Conservation (phyloP, 768 basidiomycete species). For the Mycena chlorophos region DNA sequence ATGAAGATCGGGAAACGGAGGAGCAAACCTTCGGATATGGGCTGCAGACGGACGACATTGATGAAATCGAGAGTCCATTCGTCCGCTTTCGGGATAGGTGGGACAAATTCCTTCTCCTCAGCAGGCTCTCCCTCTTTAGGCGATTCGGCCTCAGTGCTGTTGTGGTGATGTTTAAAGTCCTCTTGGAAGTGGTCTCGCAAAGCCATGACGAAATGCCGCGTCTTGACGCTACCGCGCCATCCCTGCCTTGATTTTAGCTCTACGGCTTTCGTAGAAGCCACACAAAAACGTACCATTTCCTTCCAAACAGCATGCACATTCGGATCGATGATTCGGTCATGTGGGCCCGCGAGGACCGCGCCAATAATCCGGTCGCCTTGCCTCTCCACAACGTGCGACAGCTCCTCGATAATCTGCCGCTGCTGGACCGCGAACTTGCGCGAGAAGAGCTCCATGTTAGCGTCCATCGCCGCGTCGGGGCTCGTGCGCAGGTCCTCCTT, state of each 20-base stretch:
- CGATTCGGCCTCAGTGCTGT: not conserved
- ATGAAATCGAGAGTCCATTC: conserved; percentile 39
- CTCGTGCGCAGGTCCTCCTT: conserved; percentile 28
- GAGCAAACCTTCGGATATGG: not conserved
- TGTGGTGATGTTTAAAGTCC: conserved; percentile 7
- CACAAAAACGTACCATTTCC: conserved; percentile 8
- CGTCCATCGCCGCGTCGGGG: conserved; percentile 24
- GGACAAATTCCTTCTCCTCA: not conserved
- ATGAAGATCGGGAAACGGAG: conserved; percentile 13
- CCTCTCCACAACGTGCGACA: conserved; percentile 25
- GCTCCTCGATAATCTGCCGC: conserved; percentile 30
- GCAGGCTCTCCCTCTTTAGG: not conserved
- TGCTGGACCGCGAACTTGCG: conserved; percentile 35
- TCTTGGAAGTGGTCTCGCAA: conserved; percentile 38
- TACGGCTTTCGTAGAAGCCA: not conserved
- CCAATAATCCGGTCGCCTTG: conserved; percentile 34
- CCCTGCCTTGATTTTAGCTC: conserved; percentile 24
- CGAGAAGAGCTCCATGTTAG: conserved; percentile 31
- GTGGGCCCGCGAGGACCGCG: conserved; percentile 10
- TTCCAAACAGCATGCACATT: conserved; percentile 15
- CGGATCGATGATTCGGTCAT: conserved; percentile 16
- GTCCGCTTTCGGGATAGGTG: not conserved
- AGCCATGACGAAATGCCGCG: conserved; percentile 39
- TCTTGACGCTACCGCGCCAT: conserved; percentile 41
- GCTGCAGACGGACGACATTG: conserved; percentile 2